Conservation (phyloP, 2,329 filamentous ascomycete species). For the Aureobasidium namibiae region DNA sequence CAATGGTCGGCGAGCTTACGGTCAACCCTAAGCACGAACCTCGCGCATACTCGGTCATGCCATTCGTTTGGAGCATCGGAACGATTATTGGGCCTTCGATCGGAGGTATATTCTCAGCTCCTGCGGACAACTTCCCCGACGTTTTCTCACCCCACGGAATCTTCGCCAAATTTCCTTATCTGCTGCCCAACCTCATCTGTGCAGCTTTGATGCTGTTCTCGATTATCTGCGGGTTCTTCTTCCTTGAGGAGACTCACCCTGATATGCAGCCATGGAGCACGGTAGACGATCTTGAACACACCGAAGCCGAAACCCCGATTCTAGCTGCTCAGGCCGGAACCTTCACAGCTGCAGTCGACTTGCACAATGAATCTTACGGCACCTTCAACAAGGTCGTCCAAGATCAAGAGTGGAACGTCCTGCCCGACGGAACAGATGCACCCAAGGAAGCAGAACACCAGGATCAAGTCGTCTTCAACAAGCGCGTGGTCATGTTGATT, state of each 20-base stretch:
- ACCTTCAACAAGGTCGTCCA: slow-evolving; percentile 40
- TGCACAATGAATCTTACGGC: slow-evolving; percentile 57
- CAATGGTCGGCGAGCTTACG: slow-evolving; percentile 67
- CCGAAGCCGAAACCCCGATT: slow-evolving; percentile 60
- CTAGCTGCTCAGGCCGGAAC: slow-evolving; percentile 63
- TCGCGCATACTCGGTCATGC: slow-evolving; percentile 88
- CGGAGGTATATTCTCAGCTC: slow-evolving; percentile 77
- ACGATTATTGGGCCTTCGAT: slow-evolving; percentile 85
- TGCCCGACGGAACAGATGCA: slow-evolving; percentile 33
- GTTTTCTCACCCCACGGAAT: slow-evolving; percentile 59
- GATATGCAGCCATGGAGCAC: slow-evolving; percentile 56
- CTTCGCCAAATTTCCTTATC: slow-evolving; percentile 74
- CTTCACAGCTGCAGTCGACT: slow-evolving; percentile 62
- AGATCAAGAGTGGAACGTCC: slow-evolving; percentile 45
- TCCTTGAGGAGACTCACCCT: slow-evolving; percentile 83
- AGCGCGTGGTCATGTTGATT: slow-evolving; percentile 65
- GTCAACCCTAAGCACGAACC: slow-evolving; percentile 78
- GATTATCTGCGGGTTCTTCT: slow-evolving; percentile 69
- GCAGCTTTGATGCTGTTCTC: slow-evolving; percentile 67
- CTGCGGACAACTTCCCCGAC: slow-evolving; percentile 63
- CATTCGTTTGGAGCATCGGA: slow-evolving; percentile 86
- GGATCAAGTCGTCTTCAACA: slow-evolving; percentile 46
- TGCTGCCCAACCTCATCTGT: slow-evolving; percentile 84
- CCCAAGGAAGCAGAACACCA: slow-evolving; percentile 23
- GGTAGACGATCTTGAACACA: slow-evolving; percentile 24